Evolutionary conservation across 345 rosid species (phyloP), one percentile per base, ranked within the genome.

Genomic region (Brassica carinata): DNA sequence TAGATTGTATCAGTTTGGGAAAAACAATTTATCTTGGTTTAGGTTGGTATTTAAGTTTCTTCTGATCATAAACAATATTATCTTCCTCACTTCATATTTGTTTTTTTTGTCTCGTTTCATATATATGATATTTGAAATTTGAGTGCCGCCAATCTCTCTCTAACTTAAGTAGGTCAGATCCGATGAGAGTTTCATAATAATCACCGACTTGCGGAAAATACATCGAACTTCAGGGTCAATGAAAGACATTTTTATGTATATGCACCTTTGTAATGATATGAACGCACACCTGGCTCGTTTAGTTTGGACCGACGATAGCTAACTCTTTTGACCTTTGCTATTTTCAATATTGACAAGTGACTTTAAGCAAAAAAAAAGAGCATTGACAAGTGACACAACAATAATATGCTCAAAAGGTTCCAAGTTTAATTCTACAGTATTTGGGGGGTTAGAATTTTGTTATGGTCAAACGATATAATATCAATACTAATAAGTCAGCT

Each of bases 231-330:
- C n/a, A n/a, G n/a, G n/a, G 58, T 68, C 70, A 26, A 73, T 8
- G n/a, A 19, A 51, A 19, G 33, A 59, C 14, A 4, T 30, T 38
- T 57, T 40, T 30, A 51, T 14, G 19, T 30, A 33, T 17, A 38
- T 23, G 18, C 7, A 53, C 31, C 19, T 77, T 77, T 71, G 45
- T 55, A 72, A 38, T 58, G 66, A 67, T 57, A 19, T 26, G 59
- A 19, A 58, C 9, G 5, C 17, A 73, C 77, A 79, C 82, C 48
- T 57, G 82, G 38, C 82, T 73, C 74, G 4, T 62, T 73, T 74
- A 71, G 78, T 66, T 62, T 79, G 71, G 83, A 74, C 83, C 83
- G 83, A 74, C 78, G 78, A 73, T 68, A 68, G 78, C 78, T 79
- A 79, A 79, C 82, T 61, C 74, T 74, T 79, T 62, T 79, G 75